Conservation (phyloP, 1,284 basidiomycete species). For the Bondarzewia mesenterica region DNA sequence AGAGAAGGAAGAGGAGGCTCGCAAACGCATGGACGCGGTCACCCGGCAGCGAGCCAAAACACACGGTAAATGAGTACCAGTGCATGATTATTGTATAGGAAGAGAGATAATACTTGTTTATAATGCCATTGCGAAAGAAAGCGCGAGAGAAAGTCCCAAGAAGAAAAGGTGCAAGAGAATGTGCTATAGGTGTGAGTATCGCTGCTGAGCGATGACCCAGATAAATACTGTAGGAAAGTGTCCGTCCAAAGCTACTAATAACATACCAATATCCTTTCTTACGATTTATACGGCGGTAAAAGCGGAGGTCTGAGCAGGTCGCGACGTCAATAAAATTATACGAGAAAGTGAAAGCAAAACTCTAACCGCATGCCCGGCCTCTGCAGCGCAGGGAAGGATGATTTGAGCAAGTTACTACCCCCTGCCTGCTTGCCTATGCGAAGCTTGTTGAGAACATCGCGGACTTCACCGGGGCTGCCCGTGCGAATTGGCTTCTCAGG, state of each 20-base stretch:
- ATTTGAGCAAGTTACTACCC: slow-evolving; percentile 45
- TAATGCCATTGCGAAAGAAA: background rate
- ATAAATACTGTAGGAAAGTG: slow-evolving; percentile 1
- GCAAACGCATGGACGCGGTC: slow-evolving; percentile 31
- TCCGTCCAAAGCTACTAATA: background rate
- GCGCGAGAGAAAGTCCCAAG: background rate
- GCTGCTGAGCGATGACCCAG: too few species aligned
- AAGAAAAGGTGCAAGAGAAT: too few species aligned
- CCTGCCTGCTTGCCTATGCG: slow-evolving; percentile 68
- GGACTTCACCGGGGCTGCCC: slow-evolving; percentile 60
- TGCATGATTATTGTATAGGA: background rate
- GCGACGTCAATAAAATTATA: background rate
- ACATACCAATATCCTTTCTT: background rate
- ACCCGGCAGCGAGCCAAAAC: background rate
- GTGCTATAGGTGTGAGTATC: background rate
- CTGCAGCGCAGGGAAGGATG: slow-evolving; percentile 51
- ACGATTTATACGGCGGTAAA: slow-evolving; percentile 23
- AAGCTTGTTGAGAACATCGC: slow-evolving; percentile 68
- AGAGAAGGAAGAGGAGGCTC: slow-evolving; percentile 48
- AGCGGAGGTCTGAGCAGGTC: slow-evolving; percentile 14
- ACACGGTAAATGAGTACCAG: background rate
- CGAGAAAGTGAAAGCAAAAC: background rate
- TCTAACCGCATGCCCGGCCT: slow-evolving; percentile 30
- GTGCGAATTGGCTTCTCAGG: slow-evolving; percentile 42
- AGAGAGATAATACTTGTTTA: background rate